Evolutionary conservation across 352 stramenopile genomes (phyloP).

Genomic region (Phytophthora quininea): DNA sequence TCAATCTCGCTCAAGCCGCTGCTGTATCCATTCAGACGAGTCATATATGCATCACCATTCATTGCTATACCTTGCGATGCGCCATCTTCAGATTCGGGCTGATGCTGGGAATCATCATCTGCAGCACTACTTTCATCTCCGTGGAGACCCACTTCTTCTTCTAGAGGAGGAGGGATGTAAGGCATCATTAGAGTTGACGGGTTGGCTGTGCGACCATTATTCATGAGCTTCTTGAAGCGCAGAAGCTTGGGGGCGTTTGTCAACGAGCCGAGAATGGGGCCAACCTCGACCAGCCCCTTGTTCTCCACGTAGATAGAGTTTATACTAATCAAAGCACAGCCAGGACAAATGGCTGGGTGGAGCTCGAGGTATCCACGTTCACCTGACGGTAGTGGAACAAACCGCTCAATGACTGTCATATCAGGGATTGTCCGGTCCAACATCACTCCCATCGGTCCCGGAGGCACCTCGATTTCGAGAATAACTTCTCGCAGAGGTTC

Average conservation of each 20-base stretch:
- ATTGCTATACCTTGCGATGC: conserved; percentile 14
- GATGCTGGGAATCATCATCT: conserved; percentile 11
- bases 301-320: conserved; percentile 82
- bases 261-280: conserved; percentile 68
- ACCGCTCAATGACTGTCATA: conserved; percentile 84
- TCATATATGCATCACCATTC: conserved; percentile 46
- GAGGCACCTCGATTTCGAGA: conserved; percentile 79
- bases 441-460: conserved; percentile 84
- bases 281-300: conserved; percentile 71
- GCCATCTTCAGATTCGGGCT: conserved; percentile 33
- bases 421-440: conserved; percentile 78
- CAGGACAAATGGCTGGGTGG: conserved; percentile 80
- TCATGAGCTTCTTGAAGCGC: conserved; percentile 89
- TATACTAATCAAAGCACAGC: conserved; percentile 78
- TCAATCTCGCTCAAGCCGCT: conserved; percentile 56
- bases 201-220: conserved; percentile 69
- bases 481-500: conserved; percentile 78
- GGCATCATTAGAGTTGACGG: conserved; percentile 71
- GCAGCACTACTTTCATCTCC: conserved; percentile 27
- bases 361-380: conserved; percentile 79
- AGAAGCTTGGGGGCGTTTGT: conserved; percentile 63
- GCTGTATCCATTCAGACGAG: conserved; percentile 50
- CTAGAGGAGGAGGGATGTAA: conserved; percentile 67
- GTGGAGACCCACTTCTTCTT: conserved; percentile 36
- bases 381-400: conserved; percentile 71